Conservation (phyloP, 805 yeast species). For the Jamesozyma piceae region DNA sequence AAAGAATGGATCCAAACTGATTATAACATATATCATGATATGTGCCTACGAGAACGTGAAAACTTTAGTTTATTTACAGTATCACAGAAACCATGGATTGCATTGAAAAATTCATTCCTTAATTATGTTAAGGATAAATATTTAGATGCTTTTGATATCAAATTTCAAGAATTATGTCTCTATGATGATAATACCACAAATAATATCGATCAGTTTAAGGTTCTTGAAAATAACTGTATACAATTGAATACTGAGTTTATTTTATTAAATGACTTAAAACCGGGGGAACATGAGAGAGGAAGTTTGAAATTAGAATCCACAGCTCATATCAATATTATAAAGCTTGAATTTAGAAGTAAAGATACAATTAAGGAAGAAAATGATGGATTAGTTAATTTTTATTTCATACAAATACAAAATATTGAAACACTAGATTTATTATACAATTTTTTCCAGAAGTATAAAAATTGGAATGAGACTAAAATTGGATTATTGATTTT, state of each 20-base stretch:
- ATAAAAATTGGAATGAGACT: conserved; percentile 8
- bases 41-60: conserved; percentile 17
- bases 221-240: conserved; percentile 1
- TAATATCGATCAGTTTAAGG: not conserved
- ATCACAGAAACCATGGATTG: conserved; percentile 11
- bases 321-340: conserved; percentile 11
- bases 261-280: not conserved
- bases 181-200: conserved; percentile 14
- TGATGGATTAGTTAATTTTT: conserved; percentile 11
- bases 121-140: conserved; percentile 13
- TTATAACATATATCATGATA: conserved; percentile 21
- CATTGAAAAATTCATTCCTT: conserved; percentile 10
- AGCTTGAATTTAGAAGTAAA: conserved; percentile 12
- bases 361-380: not conserved
- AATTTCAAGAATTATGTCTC: conserved; percentile 21
- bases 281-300: too few species aligned
- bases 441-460: conserved; percentile 5
- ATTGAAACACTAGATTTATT: conserved; percentile 10
- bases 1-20: conserved; percentile 20
- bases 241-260: not conserved
- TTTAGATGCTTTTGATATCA: conserved; percentile 10
- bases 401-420: conserved; percentile 22
- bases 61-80: conserved; percentile 23
- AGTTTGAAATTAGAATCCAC: conserved; percentile 4
- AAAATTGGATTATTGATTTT: conserved; percentile 24